Evolutionary conservation across 768 basidiomycete genomes (phyloP), one percentile per base, ranked within the genome.

Genomic region (Heimioporus sp.): DNA sequence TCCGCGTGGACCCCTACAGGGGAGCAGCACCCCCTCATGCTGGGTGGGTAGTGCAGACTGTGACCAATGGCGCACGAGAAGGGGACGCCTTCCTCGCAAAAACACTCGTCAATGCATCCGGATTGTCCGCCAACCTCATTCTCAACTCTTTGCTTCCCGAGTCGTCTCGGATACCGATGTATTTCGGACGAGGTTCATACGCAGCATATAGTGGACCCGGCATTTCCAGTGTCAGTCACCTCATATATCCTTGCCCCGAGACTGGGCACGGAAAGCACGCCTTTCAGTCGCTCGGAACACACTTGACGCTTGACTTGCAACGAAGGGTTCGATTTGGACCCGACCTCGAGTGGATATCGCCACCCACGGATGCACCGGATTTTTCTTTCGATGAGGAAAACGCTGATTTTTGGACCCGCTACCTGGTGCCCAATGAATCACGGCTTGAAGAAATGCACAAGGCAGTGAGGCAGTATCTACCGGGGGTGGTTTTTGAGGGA

Each of bases 171-270:
- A 77, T 93, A 48, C 83, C 88, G 2, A 82, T 91, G 73, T 92
- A 82, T 65, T 94, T 83, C 58, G 91, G 82, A 3, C 80, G 81
- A 52, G 93, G 94, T 9, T 90, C 91, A 5, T 98, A 98, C 63
- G 87, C 92, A 30, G 82, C 85, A 4, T 98, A 98, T 69, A 78
- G 79, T 43, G 94, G 95, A 7, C 84, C 85, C 0, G 93, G 92
- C 1, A 75, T 87, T 38, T 70, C 76, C 13, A 66, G 76, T 12
- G 75, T 97, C 49, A 78, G 77, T 4, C 86, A 85, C 57, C 80
- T 99, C 53, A 83, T 99, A 62, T 98, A 99, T 71, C 95, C 96
- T 3, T 94, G 90, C 55, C 94, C 96, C 5, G 77, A 82, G 48
- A 80, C 77, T 10, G 80, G 79, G 10, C 73, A 74, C 36, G 77